Conservation (phyloP, 1,139 yeast genomes). For the Kluyveromyces sp. region DNA sequence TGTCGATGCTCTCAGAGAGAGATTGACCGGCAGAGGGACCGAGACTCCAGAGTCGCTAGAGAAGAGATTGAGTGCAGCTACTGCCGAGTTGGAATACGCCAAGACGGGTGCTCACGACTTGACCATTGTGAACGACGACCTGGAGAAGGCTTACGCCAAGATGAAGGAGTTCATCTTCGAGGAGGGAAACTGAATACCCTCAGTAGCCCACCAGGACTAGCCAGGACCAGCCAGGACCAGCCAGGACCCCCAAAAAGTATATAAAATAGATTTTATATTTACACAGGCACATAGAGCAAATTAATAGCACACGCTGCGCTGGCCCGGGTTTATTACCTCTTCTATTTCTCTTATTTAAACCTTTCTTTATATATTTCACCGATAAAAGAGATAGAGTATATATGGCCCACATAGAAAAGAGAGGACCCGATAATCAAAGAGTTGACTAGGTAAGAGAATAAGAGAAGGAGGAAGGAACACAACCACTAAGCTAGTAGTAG, state of each 20-base stretch:
- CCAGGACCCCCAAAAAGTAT: too few relatives aligned
- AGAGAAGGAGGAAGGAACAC: background rate
- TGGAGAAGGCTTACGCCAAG: slow-evolving; percentile 79
- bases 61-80: slow-evolving; percentile 80
- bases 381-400: too few relatives aligned
- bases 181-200: slow-evolving; percentile 5
- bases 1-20: slow-evolving; percentile 59
- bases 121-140: slow-evolving; percentile 82
- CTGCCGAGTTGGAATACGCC: slow-evolving; percentile 81
- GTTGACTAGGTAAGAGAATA: background rate
- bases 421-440: background rate
- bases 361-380: too few relatives aligned
- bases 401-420: too few relatives aligned
- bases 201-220: too few relatives aligned
- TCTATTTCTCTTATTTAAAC: too few relatives aligned
- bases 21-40: slow-evolving; percentile 87
- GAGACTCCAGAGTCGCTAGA: slow-evolving; percentile 79
- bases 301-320: too few relatives aligned
- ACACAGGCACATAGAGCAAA: too few relatives aligned
- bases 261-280: too few relatives aligned
- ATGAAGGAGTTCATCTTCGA: slow-evolving; percentile 66
- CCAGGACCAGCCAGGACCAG: too few relatives aligned
- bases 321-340: too few relatives aligned
- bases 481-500: too few relatives aligned
- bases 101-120: slow-evolving; percentile 87